Conservation (phyloP, 768 basidiomycete species). For the Trametes gibbosa region DNA sequence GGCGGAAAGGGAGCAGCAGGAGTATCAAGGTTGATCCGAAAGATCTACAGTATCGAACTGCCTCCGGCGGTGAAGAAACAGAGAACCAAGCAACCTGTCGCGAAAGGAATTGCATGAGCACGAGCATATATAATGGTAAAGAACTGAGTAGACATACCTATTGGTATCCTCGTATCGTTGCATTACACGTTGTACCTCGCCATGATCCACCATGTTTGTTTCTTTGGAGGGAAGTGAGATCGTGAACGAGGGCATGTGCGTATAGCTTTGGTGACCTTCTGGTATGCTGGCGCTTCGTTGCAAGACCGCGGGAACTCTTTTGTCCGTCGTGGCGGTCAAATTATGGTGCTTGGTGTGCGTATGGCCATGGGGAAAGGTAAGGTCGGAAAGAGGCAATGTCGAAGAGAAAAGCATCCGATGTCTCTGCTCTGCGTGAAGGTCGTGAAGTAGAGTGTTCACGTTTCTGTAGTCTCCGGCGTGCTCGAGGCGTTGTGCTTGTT, state of each 20-base stretch:
- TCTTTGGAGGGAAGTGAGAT: conserved; percentile 11
- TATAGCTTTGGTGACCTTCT: not conserved
- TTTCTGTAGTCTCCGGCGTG: conserved; percentile 48
- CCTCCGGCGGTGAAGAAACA: conserved; percentile 61
- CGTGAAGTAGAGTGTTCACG: conserved; percentile 64
- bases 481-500: conserved; percentile 19
- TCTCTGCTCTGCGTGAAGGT: conserved; percentile 66
- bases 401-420: conserved; percentile 50
- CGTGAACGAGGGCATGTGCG: not conserved
- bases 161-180: conserved; percentile 66
- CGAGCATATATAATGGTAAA: not conserved
- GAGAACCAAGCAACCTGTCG: conserved; percentile 56
- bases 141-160: conserved; percentile 40
- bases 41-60: not conserved
- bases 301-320: not conserved
- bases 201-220: conserved; percentile 36
- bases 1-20: not conserved
- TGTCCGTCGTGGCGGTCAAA: not conserved
- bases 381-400: conserved; percentile 1
- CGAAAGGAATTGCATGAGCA: conserved; percentile 4
- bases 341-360: not conserved
- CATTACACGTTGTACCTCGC: conserved; percentile 40
- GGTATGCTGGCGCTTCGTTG: not conserved
- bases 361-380: not conserved
- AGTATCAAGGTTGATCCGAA: not conserved